phyloP scores from a whole-genome alignment of 306 rosid species.

The Pterocarpus macrocarpus region DNA sequence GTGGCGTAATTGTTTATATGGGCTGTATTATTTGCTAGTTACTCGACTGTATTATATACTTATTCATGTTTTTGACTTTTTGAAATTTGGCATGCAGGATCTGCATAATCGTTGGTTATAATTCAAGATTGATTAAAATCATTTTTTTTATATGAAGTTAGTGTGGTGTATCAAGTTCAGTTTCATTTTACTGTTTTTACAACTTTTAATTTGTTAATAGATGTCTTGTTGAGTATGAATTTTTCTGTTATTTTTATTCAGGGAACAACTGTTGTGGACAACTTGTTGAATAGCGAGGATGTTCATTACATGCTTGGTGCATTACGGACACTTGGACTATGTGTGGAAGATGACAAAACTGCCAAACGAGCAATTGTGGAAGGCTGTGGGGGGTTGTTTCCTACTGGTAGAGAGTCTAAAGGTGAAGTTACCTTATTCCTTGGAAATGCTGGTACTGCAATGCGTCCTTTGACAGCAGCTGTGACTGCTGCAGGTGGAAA shows the following conservation, averaged over 20 bases:
- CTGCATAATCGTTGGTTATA: background rate
- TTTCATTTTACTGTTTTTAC: conserved; percentile 20
- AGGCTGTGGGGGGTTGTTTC: conserved; percentile 94
- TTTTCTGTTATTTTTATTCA: conserved; percentile 46
- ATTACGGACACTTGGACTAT: conserved; percentile 80
- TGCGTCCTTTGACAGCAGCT: conserved; percentile 98
- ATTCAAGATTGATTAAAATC: background rate
- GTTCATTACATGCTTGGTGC: conserved; percentile 97
- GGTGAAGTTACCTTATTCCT: conserved; percentile 90
- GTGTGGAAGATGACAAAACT: conserved; percentile 79
- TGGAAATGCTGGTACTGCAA: conserved; percentile 99
- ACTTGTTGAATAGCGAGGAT: conserved; percentile 91
- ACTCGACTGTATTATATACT: background rate
- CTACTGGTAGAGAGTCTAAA: conserved; percentile 64
- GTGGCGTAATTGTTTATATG: background rate
- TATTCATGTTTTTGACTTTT: background rate
- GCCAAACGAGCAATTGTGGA: conserved; percentile 82
- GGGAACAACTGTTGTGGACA: conserved; percentile 99
- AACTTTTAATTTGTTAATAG: conserved; percentile 12
- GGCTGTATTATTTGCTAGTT: conserved; percentile 15
- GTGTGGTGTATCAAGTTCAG: conserved; percentile 17
- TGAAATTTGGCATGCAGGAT: background rate
- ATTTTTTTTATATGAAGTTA: background rate
- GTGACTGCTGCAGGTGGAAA: conserved; percentile 95
- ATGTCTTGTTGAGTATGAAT: conserved; percentile 14